These are phyloP conservation scores for Amaranthus palmeri DNA, from an alignment of 148 eudicot genomes.

Conservation along the genomic window DNA sequence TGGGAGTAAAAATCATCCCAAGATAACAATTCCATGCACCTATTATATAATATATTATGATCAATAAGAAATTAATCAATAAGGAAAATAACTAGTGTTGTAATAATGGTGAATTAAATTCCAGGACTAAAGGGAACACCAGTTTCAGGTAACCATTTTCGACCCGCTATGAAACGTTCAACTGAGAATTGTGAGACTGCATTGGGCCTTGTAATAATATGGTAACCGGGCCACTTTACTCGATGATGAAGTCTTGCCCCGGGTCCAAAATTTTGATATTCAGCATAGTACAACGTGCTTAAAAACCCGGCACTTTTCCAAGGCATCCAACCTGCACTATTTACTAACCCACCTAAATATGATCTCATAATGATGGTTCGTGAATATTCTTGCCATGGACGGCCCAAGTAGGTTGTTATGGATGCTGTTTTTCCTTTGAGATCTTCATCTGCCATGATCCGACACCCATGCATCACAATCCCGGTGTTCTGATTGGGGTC, in stretches of 20 bases:
- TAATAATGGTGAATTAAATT: conserved; percentile 25
- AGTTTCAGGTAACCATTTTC: conserved; percentile 58
- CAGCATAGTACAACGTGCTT: conserved; percentile 52
- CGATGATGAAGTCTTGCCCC: conserved; percentile 34
- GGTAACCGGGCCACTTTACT: conserved; percentile 63
- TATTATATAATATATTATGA: background rate
- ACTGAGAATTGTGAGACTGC: conserved; percentile 37
- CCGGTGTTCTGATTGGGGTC: conserved; percentile 70
- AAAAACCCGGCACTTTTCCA: conserved; percentile 33
- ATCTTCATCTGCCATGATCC: conserved; percentile 49
- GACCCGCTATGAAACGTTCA: conserved; percentile 48
- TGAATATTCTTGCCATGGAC: conserved; percentile 66
- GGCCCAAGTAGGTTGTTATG: conserved; percentile 48
- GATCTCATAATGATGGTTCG: conserved; percentile 44
- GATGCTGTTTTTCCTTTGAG: conserved; percentile 25
- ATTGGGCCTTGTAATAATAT: conserved; percentile 21
- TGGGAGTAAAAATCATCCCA: conserved; percentile 6
- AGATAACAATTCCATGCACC: conserved; percentile 4
- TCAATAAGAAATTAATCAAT: conserved; percentile 27
- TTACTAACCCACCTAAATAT: conserved; percentile 31
- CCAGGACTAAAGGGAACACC: conserved; percentile 52
- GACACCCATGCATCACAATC: conserved; percentile 51
- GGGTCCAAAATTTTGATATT: conserved; percentile 51
- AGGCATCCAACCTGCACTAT: conserved; percentile 47
- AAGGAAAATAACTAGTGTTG: background rate